A percentile compares a stretch with the other conserved stretches of the same genome.
Conservation (phyloP, 2,329 filamentous ascomycete species). For the Pseudopithomyces chartarum region DNA sequence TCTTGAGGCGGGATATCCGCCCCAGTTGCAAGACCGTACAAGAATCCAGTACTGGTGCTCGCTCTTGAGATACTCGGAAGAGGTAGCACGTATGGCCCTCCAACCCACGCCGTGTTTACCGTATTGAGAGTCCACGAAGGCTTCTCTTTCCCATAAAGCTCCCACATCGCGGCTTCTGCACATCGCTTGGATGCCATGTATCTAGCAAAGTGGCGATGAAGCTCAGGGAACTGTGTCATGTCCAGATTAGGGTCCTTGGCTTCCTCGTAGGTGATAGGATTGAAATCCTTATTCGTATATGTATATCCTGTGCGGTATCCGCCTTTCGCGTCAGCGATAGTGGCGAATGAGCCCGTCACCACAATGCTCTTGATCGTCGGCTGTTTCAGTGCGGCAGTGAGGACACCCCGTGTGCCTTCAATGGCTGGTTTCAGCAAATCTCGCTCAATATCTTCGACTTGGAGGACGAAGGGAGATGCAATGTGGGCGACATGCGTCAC, state of each 20-base stretch:
- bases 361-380: constrained; percentile 26
- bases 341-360: constrained; percentile 16
- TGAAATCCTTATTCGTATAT: constrained; percentile 11
- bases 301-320: constrained; percentile 7
- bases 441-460: constrained; percentile 2
- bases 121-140: constrained; percentile 43
- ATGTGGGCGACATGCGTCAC: constrained; percentile 13
- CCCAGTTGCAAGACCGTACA: constrained; percentile 5
- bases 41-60: constrained; percentile 2
- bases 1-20: constrained; percentile 4
- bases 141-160: constrained; percentile 37
- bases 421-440: constrained; percentile 12
- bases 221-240: constrained; percentile 13
- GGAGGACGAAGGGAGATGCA: constrained; percentile 8
- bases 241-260: constrained; percentile 22
- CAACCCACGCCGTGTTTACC: constrained; percentile 33
- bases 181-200: constrained; percentile 29
- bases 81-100: constrained; percentile 8
- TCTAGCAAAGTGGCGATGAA: constrained; percentile 13
- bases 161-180: constrained; percentile 26
- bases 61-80: constrained; percentile 1
- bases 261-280: constrained; percentile 19
- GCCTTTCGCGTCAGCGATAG: constrained; percentile 4
- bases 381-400: constrained; percentile 5
- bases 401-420: constrained; percentile 6